phyloP scores from a whole-genome alignment of 2,329 filamentous ascomycete species.

The Stemphylium vesicarium region DNA sequence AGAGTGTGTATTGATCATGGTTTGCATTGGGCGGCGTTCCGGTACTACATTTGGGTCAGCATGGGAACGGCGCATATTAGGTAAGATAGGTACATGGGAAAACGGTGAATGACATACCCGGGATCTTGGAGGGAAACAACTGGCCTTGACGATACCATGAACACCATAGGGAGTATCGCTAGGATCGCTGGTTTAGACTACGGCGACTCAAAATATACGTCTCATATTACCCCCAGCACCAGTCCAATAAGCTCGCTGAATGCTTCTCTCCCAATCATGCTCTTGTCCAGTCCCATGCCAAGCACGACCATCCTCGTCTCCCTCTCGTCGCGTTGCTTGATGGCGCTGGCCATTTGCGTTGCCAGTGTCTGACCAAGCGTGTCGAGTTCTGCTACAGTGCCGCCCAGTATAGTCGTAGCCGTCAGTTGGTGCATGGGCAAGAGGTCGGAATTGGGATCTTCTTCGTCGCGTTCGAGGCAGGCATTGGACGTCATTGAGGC shows the following conservation, averaged over 20 bases:
- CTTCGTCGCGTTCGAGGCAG: slow-evolving; percentile 55
- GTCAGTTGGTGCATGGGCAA: slow-evolving; percentile 84
- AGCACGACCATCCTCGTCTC: slow-evolving; percentile 66
- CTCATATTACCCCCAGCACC: slow-evolving; percentile 47
- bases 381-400: slow-evolving; percentile 78
- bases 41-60: slow-evolving; percentile 28
- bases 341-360: slow-evolving; percentile 82
- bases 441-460: slow-evolving; percentile 50
- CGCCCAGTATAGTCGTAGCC: slow-evolving; percentile 85
- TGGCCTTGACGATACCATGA: not conserved
- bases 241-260: slow-evolving; percentile 54
- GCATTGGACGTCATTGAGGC: slow-evolving; percentile 59
- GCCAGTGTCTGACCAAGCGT: slow-evolving; percentile 87
- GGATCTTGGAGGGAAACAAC: not conserved
- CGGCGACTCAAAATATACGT: not conserved
- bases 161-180: slow-evolving; percentile 3
- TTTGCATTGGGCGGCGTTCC: slow-evolving; percentile 34
- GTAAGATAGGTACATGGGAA: not conserved
- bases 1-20: slow-evolving; percentile 5
- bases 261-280: slow-evolving; percentile 56
- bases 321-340: slow-evolving; percentile 72
- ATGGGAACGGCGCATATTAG: slow-evolving; percentile 20
- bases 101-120: slow-evolving; percentile 7
- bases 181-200: not conserved
- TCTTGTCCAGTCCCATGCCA: slow-evolving; percentile 62